Evolutionary conservation across 2,329 filamentous ascomycete genomes (phyloP).

Genomic region (Diaporthe sp.): DNA sequence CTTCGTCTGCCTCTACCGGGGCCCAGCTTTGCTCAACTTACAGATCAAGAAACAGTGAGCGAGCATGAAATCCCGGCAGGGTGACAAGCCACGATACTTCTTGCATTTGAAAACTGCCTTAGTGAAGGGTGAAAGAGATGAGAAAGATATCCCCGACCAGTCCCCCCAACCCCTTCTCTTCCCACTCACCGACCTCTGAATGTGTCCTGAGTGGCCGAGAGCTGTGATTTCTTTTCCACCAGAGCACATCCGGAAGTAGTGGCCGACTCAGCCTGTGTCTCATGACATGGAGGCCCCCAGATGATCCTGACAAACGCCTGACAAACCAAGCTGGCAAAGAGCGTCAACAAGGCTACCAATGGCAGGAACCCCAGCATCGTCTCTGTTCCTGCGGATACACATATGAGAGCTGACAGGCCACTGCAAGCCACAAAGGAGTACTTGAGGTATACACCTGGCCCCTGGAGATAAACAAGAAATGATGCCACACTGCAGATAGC

Average conservation of each 20-base stretch:
- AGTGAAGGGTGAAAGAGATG: too few relatives aligned
- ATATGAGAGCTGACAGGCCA: not conserved
- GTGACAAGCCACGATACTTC: not conserved
- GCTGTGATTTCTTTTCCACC: not conserved
- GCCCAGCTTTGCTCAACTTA: too few relatives aligned
- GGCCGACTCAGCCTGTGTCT: not conserved
- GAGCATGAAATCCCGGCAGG: not conserved
- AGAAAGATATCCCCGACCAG: too few relatives aligned
- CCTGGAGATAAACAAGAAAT: not conserved
- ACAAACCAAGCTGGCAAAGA: not conserved
- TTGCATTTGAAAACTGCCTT: not conserved
- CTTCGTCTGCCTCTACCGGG: too few relatives aligned
- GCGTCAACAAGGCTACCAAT: not conserved
- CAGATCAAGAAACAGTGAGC: not conserved
- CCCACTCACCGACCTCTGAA: not conserved
- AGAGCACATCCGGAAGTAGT: not conserved
- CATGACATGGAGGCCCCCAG: not conserved
- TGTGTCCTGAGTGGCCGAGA: not conserved
- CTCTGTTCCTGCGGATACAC: not conserved
- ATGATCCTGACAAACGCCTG: not conserved
- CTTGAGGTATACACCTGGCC: not conserved
- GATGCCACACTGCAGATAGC: not conserved
- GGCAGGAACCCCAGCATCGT: not conserved
- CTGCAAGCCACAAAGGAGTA: not conserved
- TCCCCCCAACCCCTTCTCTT: not conserved